Evolutionary conservation across 2,329 filamentous ascomycete genomes (phyloP), one percentile per base, ranked within the genome.

Genomic region (Coleophoma cylindrospora): DNA sequence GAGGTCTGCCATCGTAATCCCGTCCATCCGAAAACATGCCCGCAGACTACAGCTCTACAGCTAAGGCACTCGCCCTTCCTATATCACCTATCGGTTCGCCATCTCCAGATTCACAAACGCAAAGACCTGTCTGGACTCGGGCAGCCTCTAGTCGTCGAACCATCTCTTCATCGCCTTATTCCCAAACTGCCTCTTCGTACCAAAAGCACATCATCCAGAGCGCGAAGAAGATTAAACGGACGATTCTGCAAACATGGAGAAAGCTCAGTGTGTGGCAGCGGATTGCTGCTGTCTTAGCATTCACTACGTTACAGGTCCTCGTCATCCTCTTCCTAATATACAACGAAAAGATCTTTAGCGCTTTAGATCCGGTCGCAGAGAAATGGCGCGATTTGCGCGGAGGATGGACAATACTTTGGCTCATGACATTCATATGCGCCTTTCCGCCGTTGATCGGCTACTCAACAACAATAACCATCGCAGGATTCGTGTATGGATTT

Each of bases 311-410:
- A n/a, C 68, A 77, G 50, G 72, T 80, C 9, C 62, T 89, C 12
- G 71, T 75, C 27, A 71, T 95, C 48, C 70, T 91, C 4, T 85
- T 89, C 65, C 72, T 95, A 50, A 67, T 92, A 54, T 94, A 89
- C 74, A 89, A 85, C 56, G 85, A 92, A 66, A 72, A 77, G 57
- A 86, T 97, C 65, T 95, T 96, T 72, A 75, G 79, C 34, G 83
- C 78, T 68, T 74, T 97, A 49, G 80, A 77, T 12, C 89, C 91
- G 7, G 69, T 84, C 12, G 89, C 91, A 19, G 76, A 84, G 66
- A 79, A 80, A 56, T 96, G 91, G 91, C 82, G 89, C 62, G 77
- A 81, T 32, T 72, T 91, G 5, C 78, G 74, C 1, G 83, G 79
- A 47, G 92, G 90, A 40, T 88, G 83, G 74, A 68, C 84, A 53